A percentile compares a stretch with the other conserved stretches of the same genome.
Evolutionary conservation across 2,329 filamentous ascomycete genomes (phyloP).

Genomic region (Macrophomina phaseolina): DNA sequence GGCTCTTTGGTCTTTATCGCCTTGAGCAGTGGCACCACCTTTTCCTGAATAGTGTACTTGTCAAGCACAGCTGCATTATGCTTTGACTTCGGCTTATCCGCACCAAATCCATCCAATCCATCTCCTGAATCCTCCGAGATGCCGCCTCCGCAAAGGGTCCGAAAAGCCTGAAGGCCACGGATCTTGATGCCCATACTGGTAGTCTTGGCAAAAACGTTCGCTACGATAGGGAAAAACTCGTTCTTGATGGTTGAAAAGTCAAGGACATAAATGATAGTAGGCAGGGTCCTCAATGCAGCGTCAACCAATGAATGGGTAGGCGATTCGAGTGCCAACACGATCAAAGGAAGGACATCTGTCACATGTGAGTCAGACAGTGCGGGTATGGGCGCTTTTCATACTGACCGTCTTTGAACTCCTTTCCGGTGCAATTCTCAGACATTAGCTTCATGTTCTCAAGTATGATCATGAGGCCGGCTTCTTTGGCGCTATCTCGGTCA

Average conservation of each 20-base stretch:
- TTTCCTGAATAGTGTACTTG: slow-evolving; percentile 98
- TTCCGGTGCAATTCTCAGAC: slow-evolving; percentile 81
- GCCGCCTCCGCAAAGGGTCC: slow-evolving; percentile 80
- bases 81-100: slow-evolving; percentile 63
- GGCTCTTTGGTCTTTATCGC: slow-evolving; percentile 98
- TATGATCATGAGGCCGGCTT: slow-evolving; percentile 89
- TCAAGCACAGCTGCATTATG: slow-evolving; percentile 81
- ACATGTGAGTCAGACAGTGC: background rate
- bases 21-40: slow-evolving; percentile 87
- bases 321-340: slow-evolving; percentile 83
- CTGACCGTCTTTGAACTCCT: slow-evolving; percentile 91
- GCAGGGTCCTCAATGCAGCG: slow-evolving; percentile 77
- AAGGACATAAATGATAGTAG: slow-evolving; percentile 81
- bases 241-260: slow-evolving; percentile 98
- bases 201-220: slow-evolving; percentile 88
- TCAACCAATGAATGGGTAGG: slow-evolving; percentile 89
- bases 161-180: slow-evolving; percentile 86
- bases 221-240: slow-evolving; percentile 91
- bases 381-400: slow-evolving; percentile 27
- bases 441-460: slow-evolving; percentile 81
- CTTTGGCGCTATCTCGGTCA: slow-evolving; percentile 81
- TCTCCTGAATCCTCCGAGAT: slow-evolving; percentile 62
- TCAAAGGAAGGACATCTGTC: slow-evolving; percentile 83
- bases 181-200: slow-evolving; percentile 95
- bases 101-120: slow-evolving; percentile 74